Evolutionary conservation across 164 flowering plant species (phyloP).

Genomic region (Nymphaea thermarum): DNA sequence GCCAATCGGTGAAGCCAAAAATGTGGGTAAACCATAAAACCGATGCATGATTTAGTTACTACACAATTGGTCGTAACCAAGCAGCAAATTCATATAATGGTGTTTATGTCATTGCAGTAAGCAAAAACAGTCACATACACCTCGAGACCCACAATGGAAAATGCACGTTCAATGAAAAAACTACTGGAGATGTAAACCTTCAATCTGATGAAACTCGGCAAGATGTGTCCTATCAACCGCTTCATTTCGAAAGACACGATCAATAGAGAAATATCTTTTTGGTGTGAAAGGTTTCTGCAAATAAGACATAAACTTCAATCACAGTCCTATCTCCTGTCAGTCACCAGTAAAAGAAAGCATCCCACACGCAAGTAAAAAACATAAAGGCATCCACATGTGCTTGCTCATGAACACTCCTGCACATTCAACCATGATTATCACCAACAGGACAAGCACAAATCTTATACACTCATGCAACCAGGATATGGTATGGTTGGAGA

Average conservation of each 20-base stretch:
- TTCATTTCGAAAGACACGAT: constrained; percentile 98
- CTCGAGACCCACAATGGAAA: not conserved
- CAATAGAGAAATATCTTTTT: constrained; percentile 72
- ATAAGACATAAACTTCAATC: too few relatives aligned
- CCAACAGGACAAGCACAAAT: too few relatives aligned
- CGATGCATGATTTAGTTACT: too few relatives aligned
- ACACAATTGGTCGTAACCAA: not conserved
- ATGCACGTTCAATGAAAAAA: not conserved
- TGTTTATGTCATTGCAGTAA: not conserved
- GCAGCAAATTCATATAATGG: not conserved
- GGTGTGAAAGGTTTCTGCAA: constrained; percentile 69
- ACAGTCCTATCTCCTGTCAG: too few relatives aligned
- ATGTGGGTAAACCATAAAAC: not conserved
- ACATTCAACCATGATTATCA: too few relatives aligned
- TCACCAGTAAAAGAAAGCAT: too few relatives aligned
- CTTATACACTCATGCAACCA: too few relatives aligned
- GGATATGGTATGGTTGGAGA: too few relatives aligned
- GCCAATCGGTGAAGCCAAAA: not conserved
- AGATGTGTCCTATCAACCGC: constrained; percentile 98
- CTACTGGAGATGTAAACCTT: constrained; percentile 38
- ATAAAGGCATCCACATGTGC: too few relatives aligned
- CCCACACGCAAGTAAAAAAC: too few relatives aligned
- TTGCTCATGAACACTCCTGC: too few relatives aligned
- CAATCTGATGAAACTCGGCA: constrained; percentile 98
- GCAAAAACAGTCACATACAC: not conserved